Percentiles rank a stretch among this genome's conserved stretches.
These are phyloP conservation scores for Thermomucor indicae-seudaticae DNA, from an alignment of 371 early-diverging fungal species.

Conservation along the genomic window DNA sequence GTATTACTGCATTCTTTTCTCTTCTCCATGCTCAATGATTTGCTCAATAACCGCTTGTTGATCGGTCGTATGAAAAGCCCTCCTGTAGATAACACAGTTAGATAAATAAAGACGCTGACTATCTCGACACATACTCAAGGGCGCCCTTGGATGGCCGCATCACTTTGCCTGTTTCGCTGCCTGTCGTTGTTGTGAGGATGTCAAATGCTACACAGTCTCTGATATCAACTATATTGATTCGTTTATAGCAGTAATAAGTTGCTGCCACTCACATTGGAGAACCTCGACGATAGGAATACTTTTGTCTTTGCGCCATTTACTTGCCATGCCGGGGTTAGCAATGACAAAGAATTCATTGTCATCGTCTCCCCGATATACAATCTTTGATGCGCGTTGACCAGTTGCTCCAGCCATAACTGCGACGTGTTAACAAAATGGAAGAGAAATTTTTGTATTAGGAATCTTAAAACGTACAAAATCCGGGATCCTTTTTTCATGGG, in stretches of 20 bases:
- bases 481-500: too few species aligned
- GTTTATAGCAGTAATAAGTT: too few species aligned
- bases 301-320: constrained; percentile 35
- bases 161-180: constrained; percentile 15
- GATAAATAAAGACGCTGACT: too few species aligned
- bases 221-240: too few species aligned
- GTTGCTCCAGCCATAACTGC: background rate
- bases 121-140: constrained; percentile 12
- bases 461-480: too few species aligned
- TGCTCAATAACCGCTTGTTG: constrained; percentile 15
- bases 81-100: constrained; percentile 15
- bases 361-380: constrained; percentile 23
- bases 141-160: constrained; percentile 21
- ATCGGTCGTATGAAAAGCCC: constrained; percentile 19
- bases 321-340: constrained; percentile 25
- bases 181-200: constrained; percentile 14
- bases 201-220: constrained; percentile 26
- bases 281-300: constrained; percentile 41
- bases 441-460: too few species aligned
- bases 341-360: constrained; percentile 39
- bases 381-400: constrained; percentile 16
- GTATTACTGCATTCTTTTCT: constrained; percentile 17
- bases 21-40: constrained; percentile 16
- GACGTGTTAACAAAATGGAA: background rate
- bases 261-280: constrained; percentile 28